Conservation (phyloP, 208 protist species). For the Leishmania tropica region DNA sequence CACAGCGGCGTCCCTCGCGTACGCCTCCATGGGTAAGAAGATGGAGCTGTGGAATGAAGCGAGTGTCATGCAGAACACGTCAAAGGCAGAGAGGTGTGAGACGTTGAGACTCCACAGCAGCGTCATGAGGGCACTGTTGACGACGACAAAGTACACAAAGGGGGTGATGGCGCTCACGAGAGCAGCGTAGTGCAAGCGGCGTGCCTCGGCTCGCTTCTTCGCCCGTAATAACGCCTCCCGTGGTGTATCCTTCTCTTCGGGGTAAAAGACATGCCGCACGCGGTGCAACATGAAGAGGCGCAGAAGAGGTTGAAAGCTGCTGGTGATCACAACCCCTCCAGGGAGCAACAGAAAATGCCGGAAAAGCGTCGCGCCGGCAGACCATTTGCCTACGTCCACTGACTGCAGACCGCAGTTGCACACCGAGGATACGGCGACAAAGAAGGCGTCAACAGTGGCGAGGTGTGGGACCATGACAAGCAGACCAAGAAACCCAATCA, state of each 20-base stretch:
- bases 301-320: constrained; percentile 63
- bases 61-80: constrained; percentile 47
- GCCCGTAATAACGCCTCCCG: constrained; percentile 41
- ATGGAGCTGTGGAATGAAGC: constrained; percentile 77
- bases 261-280: constrained; percentile 44
- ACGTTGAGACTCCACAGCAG: constrained; percentile 45
- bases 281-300: constrained; percentile 65
- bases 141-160: constrained; percentile 48
- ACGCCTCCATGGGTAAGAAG: constrained; percentile 68
- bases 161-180: constrained; percentile 53
- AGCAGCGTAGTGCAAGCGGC: constrained; percentile 54
- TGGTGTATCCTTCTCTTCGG: constrained; percentile 42
- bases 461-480: constrained; percentile 29
- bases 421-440: constrained; percentile 68
- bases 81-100: constrained; percentile 36
- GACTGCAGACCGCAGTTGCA: constrained; percentile 81
- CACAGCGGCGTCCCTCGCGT: constrained; percentile 44
- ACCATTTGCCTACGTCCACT: constrained; percentile 60
- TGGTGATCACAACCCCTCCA: constrained; percentile 72
- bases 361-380: constrained; percentile 28
- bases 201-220: constrained; percentile 40
- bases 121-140: constrained; percentile 44
- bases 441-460: constrained; percentile 51
- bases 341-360: constrained; percentile 66
- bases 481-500: constrained; percentile 43